phyloP scores from a whole-genome alignment of 306 rosid genomes.

The Castanea crenata region DNA sequence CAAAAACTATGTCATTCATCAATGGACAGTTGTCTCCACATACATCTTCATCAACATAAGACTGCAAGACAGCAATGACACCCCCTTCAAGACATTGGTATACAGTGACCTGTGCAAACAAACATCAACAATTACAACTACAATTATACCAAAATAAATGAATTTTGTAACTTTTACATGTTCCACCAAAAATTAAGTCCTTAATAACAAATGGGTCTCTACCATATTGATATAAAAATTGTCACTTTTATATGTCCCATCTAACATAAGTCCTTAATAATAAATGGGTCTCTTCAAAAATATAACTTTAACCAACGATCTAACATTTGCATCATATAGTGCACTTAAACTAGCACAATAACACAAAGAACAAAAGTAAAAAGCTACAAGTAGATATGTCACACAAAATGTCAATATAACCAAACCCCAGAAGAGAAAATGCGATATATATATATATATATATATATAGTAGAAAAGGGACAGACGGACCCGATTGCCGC shows the following conservation, averaged over 20 bases:
- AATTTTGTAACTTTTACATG: not conserved
- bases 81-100: conserved; percentile 82
- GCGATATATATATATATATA: no score
- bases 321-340: not conserved
- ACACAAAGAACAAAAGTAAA: no score
- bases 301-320: not conserved
- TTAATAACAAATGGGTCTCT: not conserved
- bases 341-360: not conserved
- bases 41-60: conserved; percentile 93
- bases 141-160: not conserved
- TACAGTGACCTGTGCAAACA: conserved; percentile 58
- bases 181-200: not conserved
- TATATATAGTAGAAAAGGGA: not conserved
- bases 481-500: conserved; percentile 74
- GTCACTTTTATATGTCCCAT: no score
- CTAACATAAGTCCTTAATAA: no score
- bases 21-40: conserved; percentile 24
- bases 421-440: not conserved
- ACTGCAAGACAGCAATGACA: conserved; percentile 85
- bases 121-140: not conserved
- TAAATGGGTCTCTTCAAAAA: no score
- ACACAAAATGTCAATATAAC: not conserved
- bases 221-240: no score
- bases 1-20: no score
- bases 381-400: not conserved